Percentiles rank a stretch among this genome's conserved stretches.
phyloP scores from a whole-genome alignment of 345 rosid genomes.

The Dimocarpus longan region DNA sequence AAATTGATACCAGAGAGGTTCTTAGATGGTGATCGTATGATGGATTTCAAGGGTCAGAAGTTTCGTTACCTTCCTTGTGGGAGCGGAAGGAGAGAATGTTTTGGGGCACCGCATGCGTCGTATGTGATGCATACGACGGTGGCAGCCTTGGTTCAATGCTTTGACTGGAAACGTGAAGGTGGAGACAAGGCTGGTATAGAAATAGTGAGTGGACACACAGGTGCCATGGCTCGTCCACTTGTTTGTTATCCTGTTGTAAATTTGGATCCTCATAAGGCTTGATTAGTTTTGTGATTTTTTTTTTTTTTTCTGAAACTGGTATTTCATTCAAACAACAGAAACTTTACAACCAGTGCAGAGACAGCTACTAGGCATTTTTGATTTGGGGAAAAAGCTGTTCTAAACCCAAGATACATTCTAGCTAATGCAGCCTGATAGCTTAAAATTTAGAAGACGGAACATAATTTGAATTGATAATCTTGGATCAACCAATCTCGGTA shows the following conservation, averaged over 20 bases:
- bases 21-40: not conserved
- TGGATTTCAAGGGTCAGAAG: conserved; percentile 36
- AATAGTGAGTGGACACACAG: conserved; percentile 37
- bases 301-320: no score
- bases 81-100: conserved; percentile 48
- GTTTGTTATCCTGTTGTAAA: conserved; percentile 30
- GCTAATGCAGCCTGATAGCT: no score
- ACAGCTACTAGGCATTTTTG: no score
- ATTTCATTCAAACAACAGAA: no score
- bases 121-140: conserved; percentile 38
- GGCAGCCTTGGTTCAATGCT: conserved; percentile 47
- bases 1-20: conserved; percentile 37
- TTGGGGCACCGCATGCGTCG: conserved; percentile 36
- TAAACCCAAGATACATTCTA: no score
- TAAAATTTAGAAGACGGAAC: no score
- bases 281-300: not conserved
- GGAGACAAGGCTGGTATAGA: conserved; percentile 29
- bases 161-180: conserved; percentile 41
- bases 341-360: no score
- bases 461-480: no score
- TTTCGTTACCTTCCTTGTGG: conserved; percentile 41
- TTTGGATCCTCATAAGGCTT: conserved; percentile 19
- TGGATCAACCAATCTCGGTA: no score
- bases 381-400: no score
- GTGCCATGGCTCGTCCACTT: conserved; percentile 41